These are phyloP conservation scores for Cryptococcus sp. DNA, from an alignment of 1,284 basidiomycete species.

Conservation along the genomic window DNA sequence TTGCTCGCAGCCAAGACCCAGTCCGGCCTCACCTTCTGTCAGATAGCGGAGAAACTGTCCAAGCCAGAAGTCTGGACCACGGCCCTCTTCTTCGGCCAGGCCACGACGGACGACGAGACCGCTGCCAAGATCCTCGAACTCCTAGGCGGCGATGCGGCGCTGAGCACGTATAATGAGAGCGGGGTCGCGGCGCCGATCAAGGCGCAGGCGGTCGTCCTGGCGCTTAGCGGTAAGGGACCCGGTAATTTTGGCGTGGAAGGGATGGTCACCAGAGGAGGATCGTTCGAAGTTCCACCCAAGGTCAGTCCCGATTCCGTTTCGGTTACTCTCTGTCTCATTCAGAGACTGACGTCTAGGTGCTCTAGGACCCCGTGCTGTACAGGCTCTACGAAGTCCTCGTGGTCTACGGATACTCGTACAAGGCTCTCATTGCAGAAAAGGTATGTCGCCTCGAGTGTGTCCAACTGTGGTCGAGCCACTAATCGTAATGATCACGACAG, in stretches of 20 bases:
- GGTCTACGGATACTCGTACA: slow-evolving; percentile 65
- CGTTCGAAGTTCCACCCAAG: slow-evolving; percentile 46
- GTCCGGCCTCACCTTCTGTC: slow-evolving; percentile 69
- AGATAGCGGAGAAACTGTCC: slow-evolving; percentile 68
- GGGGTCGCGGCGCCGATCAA: background rate
- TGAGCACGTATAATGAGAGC: slow-evolving; percentile 7
- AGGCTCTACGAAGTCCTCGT: slow-evolving; percentile 80
- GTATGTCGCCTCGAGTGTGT: slow-evolving; percentile 49
- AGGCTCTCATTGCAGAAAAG: slow-evolving; percentile 86
- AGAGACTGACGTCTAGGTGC: background rate
- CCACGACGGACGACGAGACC: slow-evolving; percentile 63
- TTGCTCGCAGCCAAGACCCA: slow-evolving; percentile 33
- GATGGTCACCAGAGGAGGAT: slow-evolving; percentile 37
- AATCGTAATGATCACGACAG: slow-evolving; percentile 47
- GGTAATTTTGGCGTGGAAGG: slow-evolving; percentile 35
- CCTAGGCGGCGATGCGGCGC: slow-evolving; percentile 55
- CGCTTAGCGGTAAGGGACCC: slow-evolving; percentile 25
- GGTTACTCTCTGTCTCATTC: background rate
- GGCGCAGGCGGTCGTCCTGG: slow-evolving; percentile 20
- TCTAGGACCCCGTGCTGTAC: slow-evolving; percentile 74
- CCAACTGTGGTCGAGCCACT: too few relatives aligned
- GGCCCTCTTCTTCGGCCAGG: slow-evolving; percentile 83
- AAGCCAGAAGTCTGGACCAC: slow-evolving; percentile 87
- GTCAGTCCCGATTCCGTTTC: slow-evolving; percentile 17
- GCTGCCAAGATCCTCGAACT: slow-evolving; percentile 72